phyloP scores from a whole-genome alignment of 306 rosid genomes.

The Arachis stenosperma region DNA sequence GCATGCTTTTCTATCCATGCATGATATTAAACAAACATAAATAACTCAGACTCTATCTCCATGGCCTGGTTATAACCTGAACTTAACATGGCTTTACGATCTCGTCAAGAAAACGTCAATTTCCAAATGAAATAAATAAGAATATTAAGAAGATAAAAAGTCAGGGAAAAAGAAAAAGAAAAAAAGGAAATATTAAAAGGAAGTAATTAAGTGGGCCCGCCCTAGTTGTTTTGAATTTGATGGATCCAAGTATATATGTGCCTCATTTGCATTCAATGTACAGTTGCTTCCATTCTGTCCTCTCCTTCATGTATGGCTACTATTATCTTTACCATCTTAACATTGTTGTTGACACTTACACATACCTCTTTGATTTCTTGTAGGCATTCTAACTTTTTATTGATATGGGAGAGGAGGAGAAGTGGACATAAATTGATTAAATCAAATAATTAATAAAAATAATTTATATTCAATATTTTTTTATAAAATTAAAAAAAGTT shows the following conservation, averaged over 20 bases:
- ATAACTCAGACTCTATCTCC: conserved; percentile 32
- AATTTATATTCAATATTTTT: no score
- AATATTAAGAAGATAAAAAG: background rate
- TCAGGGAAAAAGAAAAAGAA: background rate
- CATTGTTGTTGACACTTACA: no score
- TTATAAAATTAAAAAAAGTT: no score
- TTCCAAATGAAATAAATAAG: conserved; percentile 17
- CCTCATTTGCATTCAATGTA: conserved; percentile 37
- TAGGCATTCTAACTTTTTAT: no score
- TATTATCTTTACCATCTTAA: background rate
- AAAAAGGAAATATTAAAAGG: background rate
- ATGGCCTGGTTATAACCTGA: conserved; percentile 24
- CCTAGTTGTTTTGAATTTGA: conserved; percentile 21
- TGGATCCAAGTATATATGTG: conserved; percentile 47
- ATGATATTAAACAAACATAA: conserved; percentile 19
- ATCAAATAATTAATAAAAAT: no score
- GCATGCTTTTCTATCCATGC: conserved; percentile 51
- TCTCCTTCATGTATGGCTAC: no score
- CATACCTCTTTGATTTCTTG: no score
- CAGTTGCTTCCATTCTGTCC: background rate
- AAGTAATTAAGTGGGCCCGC: background rate
- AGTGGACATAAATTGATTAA: no score
- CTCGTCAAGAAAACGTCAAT: conserved; percentile 42
- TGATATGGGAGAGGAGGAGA: no score
- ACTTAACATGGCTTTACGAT: conserved; percentile 46